Evolutionary conservation across 31 red algal species (phyloP).

Genomic region (Asparagopsis taxiformis): DNA sequence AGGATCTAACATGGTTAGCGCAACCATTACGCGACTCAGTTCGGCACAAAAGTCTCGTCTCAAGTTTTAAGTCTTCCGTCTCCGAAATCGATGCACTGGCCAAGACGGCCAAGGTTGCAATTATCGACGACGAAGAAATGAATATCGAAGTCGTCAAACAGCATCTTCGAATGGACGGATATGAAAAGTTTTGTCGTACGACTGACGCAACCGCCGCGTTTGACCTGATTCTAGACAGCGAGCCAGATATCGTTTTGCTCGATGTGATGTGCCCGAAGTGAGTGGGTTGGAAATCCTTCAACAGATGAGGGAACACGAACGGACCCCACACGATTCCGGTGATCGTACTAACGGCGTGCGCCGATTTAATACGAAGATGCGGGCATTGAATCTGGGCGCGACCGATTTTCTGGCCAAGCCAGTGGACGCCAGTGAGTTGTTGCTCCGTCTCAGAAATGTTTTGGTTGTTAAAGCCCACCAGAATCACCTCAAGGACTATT

Average conservation of each 20-base stretch:
- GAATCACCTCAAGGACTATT: no score
- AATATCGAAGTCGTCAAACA: not conserved
- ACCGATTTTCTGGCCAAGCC: conserved; percentile 17
- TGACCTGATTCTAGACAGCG: not conserved
- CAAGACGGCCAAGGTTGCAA: not conserved
- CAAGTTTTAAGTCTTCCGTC: not conserved
- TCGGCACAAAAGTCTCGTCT: no score
- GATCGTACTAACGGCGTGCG: conserved; percentile 1
- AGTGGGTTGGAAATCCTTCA: conserved; percentile 6
- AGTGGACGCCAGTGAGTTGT: not conserved
- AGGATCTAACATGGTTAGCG: no score
- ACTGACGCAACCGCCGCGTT: not conserved
- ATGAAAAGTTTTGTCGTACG: not conserved
- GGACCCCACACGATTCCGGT: no score
- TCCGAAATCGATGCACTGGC: not conserved
- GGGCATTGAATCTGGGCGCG: conserved; percentile 1
- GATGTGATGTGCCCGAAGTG: conserved; percentile 11
- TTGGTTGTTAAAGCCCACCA: not conserved
- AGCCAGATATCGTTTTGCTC: conserved; percentile 1
- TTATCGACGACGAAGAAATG: conserved; percentile 1
- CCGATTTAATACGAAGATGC: not conserved
- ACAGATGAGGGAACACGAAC: no score
- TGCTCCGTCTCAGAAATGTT: not conserved
- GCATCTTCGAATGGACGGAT: not conserved
- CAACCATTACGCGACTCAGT: no score